Conservation (phyloP, 495 filamentous ascomycete genomes). For the Saxophila tyrrhenica region DNA sequence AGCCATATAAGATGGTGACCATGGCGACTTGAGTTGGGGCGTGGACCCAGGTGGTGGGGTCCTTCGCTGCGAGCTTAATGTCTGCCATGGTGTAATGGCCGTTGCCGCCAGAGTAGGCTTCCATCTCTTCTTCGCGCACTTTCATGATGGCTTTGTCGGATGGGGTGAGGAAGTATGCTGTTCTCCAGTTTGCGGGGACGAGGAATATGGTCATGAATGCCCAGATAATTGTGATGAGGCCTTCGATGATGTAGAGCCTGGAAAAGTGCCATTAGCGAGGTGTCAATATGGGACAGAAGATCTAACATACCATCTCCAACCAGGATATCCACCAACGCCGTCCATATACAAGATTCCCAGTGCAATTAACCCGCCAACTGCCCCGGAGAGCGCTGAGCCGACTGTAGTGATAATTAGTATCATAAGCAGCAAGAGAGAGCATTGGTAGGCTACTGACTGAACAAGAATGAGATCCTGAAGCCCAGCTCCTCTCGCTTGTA, state of each 20-base stretch:
- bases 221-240: constrained; percentile 27
- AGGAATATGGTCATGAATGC: constrained; percentile 26
- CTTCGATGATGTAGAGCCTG: constrained; percentile 35
- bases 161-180: constrained; percentile 25
- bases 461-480: constrained; percentile 15
- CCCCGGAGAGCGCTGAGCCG: constrained; percentile 15
- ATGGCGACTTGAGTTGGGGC: constrained; percentile 18
- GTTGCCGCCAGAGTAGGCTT: constrained; percentile 16
- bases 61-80: constrained; percentile 17
- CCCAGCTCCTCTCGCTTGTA: constrained; percentile 19
- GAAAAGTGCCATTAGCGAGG: background rate
- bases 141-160: constrained; percentile 19
- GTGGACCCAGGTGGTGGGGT: constrained; percentile 18
- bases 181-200: constrained; percentile 30
- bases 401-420: background rate
- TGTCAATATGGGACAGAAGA: background rate
- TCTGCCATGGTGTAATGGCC: constrained; percentile 17
- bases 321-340: constrained; percentile 9
- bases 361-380: constrained; percentile 18
- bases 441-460: constrained; percentile 5
- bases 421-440: background rate
- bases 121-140: constrained; percentile 14
- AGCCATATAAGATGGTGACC: constrained; percentile 20
- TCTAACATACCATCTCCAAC: constrained; percentile 24
- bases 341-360: constrained; percentile 19